Evolutionary conservation across 2,329 filamentous ascomycete species (phyloP).

Genomic region (Penicillium sp.): DNA sequence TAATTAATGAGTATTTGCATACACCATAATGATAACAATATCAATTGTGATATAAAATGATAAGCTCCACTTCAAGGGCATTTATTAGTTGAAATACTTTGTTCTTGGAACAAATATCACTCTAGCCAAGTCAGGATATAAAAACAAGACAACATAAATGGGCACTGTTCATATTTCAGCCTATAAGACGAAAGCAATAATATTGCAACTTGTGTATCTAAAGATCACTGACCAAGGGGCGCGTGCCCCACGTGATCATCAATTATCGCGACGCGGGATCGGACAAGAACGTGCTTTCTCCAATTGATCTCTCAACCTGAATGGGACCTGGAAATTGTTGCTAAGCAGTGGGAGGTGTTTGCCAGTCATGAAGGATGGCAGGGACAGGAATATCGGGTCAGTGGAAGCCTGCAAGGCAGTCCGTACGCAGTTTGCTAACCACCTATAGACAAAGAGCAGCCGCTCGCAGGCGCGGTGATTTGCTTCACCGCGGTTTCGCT

Average conservation of each 20-base stretch:
- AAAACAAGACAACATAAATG: too few relatives aligned
- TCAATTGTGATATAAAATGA: too few relatives aligned
- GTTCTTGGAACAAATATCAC: too few relatives aligned
- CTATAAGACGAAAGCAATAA: not conserved
- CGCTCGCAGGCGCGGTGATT: constrained; percentile 71
- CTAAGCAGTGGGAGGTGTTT: not conserved
- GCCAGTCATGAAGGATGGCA: constrained; percentile 43
- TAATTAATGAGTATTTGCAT: too few relatives aligned
- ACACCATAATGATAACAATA: too few relatives aligned
- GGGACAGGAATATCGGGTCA: constrained; percentile 36
- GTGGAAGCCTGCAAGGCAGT: constrained; percentile 11
- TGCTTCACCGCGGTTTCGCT: constrained; percentile 85
- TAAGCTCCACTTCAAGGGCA: too few relatives aligned
- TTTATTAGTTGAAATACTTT: too few relatives aligned
- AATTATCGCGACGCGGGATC: constrained; percentile 17
- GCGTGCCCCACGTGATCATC: constrained; percentile 16
- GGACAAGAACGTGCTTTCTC: constrained; percentile 3
- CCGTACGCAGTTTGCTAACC: constrained; percentile 17
- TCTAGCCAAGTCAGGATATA: too few relatives aligned
- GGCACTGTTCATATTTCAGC: not conserved
- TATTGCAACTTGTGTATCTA: not conserved
- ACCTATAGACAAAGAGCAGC: constrained; percentile 57
- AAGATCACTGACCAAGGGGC: constrained; percentile 1
- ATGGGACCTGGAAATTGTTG: not conserved
- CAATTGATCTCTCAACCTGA: not conserved